phyloP scores from a whole-genome alignment of 148 eudicot genomes.

The Fallopia convolvulus region DNA sequence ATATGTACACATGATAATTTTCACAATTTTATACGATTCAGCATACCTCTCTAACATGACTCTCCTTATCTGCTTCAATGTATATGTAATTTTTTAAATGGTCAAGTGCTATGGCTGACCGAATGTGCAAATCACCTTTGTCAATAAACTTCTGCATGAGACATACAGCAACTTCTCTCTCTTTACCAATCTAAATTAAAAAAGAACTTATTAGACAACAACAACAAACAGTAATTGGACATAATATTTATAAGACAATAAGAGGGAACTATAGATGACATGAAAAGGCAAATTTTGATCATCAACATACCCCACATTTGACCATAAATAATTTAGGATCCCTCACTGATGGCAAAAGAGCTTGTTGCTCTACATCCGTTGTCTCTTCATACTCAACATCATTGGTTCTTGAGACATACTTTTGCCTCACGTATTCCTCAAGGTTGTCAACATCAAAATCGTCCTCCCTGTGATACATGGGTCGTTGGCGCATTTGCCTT shows the following conservation, averaged over 20 bases:
- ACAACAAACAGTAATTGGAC: not conserved
- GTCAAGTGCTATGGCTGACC: conserved; percentile 85
- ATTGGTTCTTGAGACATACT: conserved; percentile 49
- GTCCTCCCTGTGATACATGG: conserved; percentile 47
- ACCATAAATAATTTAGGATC: conserved; percentile 99
- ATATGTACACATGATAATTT: not conserved
- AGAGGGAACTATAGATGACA: not conserved
- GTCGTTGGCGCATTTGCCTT: conserved; percentile 53
- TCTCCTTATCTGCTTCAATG: conserved; percentile 95
- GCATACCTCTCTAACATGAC: conserved; percentile 87
- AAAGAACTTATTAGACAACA: not conserved
- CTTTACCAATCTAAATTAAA: conserved; percentile 73
- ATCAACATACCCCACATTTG: conserved; percentile 70
- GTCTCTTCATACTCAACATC: conserved; percentile 85
- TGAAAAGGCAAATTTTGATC: conserved; percentile 1
- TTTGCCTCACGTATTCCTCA: conserved; percentile 55
- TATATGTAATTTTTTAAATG: conserved; percentile 85
- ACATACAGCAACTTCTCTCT: conserved; percentile 92
- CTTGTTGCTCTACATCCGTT: conserved; percentile 95
- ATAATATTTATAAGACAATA: too few relatives aligned
- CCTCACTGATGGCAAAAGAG: conserved; percentile 86
- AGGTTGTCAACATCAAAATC: conserved; percentile 63
- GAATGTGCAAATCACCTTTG: conserved; percentile 81
- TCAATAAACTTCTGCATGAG: conserved; percentile 90
- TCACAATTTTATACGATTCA: not conserved